phyloP scores from a whole-genome alignment of 2,329 filamentous ascomycete genomes.

The Colletotrichum sp. region DNA sequence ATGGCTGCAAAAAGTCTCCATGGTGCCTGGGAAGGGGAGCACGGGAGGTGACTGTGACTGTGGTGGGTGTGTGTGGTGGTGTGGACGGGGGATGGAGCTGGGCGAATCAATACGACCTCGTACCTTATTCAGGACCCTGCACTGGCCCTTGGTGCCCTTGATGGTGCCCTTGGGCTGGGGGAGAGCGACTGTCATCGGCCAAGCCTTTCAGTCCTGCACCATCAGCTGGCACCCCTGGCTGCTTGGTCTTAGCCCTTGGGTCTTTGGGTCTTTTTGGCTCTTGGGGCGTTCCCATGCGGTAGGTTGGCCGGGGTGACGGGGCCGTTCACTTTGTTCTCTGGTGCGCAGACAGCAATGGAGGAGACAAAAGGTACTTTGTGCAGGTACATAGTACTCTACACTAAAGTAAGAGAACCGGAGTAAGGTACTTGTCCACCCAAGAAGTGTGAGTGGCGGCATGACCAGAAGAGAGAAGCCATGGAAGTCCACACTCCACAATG shows the following conservation, averaged over 20 bases:
- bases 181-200: constrained; percentile 6
- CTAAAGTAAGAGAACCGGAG: no score
- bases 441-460: not conserved
- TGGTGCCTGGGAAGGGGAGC: not conserved
- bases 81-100: constrained; percentile 2
- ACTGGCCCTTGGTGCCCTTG: not conserved
- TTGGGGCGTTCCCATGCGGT: not conserved
- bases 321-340: not conserved
- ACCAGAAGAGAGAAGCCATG: not conserved
- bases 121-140: constrained; percentile 21
- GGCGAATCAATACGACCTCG: constrained; percentile 22
- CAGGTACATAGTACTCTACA: not conserved
- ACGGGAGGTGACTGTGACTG: not conserved
- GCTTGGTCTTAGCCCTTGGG: not conserved
- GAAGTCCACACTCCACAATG: not conserved
- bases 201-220: constrained; percentile 9
- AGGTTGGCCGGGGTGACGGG: not conserved
- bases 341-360: not conserved
- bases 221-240: constrained; percentile 2
- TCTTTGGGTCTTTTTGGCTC: not conserved
- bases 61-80: not conserved
- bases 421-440: not conserved
- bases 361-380: not conserved
- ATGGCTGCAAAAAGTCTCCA: not conserved
- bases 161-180: not conserved